Conservation (phyloP, 2,329 filamentous ascomycete genomes). For the Penicillium sp. region DNA sequence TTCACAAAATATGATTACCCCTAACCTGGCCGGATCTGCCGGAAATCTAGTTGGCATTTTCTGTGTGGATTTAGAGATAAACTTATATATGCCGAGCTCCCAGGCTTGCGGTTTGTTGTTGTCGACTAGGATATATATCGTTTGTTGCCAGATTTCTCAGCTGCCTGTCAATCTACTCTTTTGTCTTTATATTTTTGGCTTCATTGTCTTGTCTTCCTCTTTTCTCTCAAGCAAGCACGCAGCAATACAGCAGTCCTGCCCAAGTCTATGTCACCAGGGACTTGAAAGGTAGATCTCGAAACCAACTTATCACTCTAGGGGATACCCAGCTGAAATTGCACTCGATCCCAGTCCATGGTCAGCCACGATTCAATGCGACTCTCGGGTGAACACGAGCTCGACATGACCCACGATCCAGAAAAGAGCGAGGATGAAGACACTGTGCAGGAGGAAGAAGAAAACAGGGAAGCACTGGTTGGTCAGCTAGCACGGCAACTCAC, state of each 20-base stretch:
- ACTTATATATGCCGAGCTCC: not conserved
- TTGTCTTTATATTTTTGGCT: not conserved
- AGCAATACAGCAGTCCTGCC: not conserved
- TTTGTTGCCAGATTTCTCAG: not conserved
- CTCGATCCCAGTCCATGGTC: not conserved
- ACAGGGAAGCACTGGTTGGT: not conserved
- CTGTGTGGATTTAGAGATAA: not conserved
- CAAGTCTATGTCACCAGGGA: not conserved
- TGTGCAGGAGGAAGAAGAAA: not conserved
- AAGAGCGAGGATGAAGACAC: not conserved
- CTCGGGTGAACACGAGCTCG: not conserved
- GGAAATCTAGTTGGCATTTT: not conserved
- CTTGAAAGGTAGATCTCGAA: not conserved
- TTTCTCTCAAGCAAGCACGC: not conserved
- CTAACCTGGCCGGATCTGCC: not conserved
- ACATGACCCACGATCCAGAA: not conserved
- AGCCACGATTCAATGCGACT: not conserved
- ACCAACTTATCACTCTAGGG: not conserved
- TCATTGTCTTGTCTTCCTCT: not conserved
- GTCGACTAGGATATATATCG: not conserved
- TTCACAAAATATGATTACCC: not conserved
- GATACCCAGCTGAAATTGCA: not conserved
- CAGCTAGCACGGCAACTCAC: constrained; percentile 13
- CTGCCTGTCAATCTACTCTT: not conserved
- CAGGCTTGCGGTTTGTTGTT: not conserved